Evolutionary conservation across 2,329 filamentous ascomycete species (phyloP), one percentile per base, ranked within the genome.

Genomic region (Tolypocladium paradoxum): DNA sequence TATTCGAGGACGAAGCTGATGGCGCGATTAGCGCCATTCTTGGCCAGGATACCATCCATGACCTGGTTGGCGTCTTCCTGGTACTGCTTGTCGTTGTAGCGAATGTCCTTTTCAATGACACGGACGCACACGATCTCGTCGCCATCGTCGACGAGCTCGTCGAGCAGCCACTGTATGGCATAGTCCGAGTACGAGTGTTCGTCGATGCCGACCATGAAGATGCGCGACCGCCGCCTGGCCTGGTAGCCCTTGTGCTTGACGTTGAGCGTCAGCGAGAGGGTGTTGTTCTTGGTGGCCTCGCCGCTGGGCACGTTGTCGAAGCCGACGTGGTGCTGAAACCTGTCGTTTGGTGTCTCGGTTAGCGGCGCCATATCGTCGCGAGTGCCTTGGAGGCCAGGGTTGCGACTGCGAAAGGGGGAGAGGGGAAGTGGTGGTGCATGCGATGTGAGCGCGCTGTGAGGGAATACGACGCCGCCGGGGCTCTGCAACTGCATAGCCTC

Each of bases 171-270:
- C 68, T 95, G 88, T 20, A 96, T 76, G 18, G 91, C 91, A 69
- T 92, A 93, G 57, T 95, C 88, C 7, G 90, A 95, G 69, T 96
- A 96, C 54, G 89, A 82, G 61, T 96, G 90, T 63, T 92, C 88
- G 69, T 96, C 91, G 20, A 91, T 87, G 22, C 91, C 91, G 58
- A 91, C 92, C 65, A 96, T 83, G 62, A 96, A 95, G 9, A 89
- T 95, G 51, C 91, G 83, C 52, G 88, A 93, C 55, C 88, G 81
- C 56, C 90, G 84, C 43, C 84, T 85, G 58, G 85, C 84, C 60
- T 88, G 84, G 69, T 93, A 96, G 58, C 91, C 89, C 60, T 86
- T 86, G 68, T 96, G 91, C 64, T 90, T 88, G 60, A 87, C 82
- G 62, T 90, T 90, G 55, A 96, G 75, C 0, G 90, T 95, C 60